Evolutionary conservation across 805 yeast genomes (phyloP).

Genomic region (Barnettozyma siamensis): DNA sequence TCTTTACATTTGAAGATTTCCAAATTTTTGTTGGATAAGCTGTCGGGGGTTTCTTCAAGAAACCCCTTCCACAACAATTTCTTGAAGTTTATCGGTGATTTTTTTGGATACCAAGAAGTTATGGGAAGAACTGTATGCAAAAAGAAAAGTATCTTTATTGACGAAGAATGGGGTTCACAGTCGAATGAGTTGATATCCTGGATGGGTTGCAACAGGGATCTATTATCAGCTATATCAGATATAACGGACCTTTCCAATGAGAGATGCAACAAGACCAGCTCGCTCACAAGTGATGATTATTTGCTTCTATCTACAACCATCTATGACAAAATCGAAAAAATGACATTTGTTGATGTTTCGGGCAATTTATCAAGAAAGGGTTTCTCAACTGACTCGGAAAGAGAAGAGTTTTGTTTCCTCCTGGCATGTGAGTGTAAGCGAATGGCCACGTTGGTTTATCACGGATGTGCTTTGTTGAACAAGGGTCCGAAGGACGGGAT

Average conservation of each 20-base stretch:
- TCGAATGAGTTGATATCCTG: constrained; percentile 4
- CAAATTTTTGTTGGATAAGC: neutral
- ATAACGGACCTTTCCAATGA: constrained; percentile 9
- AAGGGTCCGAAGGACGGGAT: constrained; percentile 4
- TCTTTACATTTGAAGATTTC: constrained; percentile 6
- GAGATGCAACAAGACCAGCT: neutral
- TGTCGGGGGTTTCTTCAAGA: neutral
- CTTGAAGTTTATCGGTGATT: constrained; percentile 5
- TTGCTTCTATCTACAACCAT: neutral
- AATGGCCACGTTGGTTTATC: constrained; percentile 5
- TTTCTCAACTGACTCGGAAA: neutral
- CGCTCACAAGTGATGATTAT: neutral
- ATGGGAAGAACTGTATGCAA: constrained; percentile 12
- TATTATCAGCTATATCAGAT: constrained; percentile 8
- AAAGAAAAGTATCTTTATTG: constrained; percentile 3
- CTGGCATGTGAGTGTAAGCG: constrained; percentile 10
- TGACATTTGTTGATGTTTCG: neutral
- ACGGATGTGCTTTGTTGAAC: constrained; percentile 5
- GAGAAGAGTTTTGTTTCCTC: constrained; percentile 7
- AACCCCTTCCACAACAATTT: neutral
- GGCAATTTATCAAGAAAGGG: neutral
- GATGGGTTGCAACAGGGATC: constrained; percentile 10
- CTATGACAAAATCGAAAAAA: neutral
- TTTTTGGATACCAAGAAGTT: constrained; percentile 9
- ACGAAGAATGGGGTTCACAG: constrained; percentile 6